Evolutionary conservation across 305 asterid species (phyloP).

Genomic region (Fraxinus velutina): DNA sequence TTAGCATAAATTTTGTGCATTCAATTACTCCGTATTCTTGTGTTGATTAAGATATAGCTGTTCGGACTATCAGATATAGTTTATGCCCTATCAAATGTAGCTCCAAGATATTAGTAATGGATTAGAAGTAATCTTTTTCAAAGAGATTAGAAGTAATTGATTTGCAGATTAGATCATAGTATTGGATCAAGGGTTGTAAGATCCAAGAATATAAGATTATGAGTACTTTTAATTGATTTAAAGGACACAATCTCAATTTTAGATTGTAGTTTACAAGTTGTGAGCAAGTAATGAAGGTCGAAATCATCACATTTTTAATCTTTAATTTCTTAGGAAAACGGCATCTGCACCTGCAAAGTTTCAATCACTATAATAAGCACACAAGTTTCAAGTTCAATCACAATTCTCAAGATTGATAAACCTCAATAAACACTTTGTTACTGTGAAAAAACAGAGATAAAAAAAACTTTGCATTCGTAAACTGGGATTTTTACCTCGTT

Average conservation of each 20-base stretch:
- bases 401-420: not conserved
- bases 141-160: not conserved
- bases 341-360: not conserved
- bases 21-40: not conserved
- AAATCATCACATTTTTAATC: not conserved
- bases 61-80: not conserved
- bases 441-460: not conserved
- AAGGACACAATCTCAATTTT: not conserved
- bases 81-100: not conserved
- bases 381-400: not conserved
- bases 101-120: not conserved
- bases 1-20: conserved; percentile 18
- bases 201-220: not conserved
- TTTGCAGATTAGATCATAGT: not conserved
- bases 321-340: not conserved
- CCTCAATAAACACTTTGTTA: not conserved
- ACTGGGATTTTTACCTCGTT: not conserved
- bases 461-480: not conserved
- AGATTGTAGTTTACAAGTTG: not conserved
- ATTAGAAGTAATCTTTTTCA: not conserved
- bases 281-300: not conserved
- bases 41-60: not conserved
- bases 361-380: not conserved
- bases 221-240: not conserved
- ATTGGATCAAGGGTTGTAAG: not conserved